phyloP scores from a whole-genome alignment of 371 early-diverging fungal species.

The Lichtheimia hyalospora region DNA sequence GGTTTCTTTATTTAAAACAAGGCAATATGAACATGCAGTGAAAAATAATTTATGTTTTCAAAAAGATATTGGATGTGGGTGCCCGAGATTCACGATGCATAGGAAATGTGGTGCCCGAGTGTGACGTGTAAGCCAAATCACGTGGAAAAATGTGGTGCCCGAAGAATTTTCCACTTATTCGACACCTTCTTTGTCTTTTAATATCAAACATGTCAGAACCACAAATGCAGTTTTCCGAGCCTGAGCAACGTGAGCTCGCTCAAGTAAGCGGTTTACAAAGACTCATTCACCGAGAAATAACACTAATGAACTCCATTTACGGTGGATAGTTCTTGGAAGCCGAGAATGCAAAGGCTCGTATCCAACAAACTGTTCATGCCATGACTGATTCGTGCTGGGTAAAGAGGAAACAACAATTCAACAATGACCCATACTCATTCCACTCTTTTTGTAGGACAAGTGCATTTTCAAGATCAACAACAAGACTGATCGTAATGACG shows the following conservation, averaged over 20 bases:
- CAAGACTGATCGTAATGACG: conserved; percentile 64
- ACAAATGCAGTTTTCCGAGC: conserved; percentile 51
- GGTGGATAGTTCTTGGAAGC: conserved; percentile 55
- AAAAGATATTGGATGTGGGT: no score
- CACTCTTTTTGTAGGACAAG: conserved; percentile 45
- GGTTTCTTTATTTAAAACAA: no score
- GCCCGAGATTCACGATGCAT: no score
- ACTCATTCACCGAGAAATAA: not conserved
- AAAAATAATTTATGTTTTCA: no score
- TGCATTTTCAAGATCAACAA: conserved; percentile 73
- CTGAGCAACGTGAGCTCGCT: conserved; percentile 61
- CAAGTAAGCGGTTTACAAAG: conserved; percentile 17
- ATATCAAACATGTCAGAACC: conserved; percentile 1
- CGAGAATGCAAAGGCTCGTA: conserved; percentile 74
- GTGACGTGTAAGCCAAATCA: no score
- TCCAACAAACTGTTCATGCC: conserved; percentile 69
- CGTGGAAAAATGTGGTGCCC: no score
- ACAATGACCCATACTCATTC: no score
- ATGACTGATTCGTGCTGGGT: conserved; percentile 77
- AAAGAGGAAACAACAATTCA: not conserved
- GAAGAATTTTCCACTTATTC: no score
- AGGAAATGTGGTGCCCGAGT: no score
- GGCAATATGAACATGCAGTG: no score
- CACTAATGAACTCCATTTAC: not conserved
- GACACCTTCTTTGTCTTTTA: not conserved